phyloP scores from a whole-genome alignment of 768 basidiomycete species.

The Pleurotus pulmonarius region DNA sequence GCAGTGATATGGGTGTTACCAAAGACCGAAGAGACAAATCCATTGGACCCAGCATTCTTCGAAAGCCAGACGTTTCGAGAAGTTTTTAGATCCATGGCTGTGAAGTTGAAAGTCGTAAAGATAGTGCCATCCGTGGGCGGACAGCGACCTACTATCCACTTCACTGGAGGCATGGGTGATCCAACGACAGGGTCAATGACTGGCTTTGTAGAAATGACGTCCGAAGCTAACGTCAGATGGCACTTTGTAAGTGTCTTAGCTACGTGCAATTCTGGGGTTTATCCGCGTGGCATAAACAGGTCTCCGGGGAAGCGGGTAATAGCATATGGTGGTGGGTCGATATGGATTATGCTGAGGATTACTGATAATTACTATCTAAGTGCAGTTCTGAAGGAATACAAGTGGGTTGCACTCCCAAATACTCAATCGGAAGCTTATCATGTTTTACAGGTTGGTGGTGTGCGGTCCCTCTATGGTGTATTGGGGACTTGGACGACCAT shows the following conservation, averaged over 20 bases:
- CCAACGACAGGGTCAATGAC: conserved; percentile 39
- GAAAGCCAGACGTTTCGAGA: conserved; percentile 48
- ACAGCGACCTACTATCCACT: conserved; percentile 48
- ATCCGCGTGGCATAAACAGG: conserved; percentile 20
- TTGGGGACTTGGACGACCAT: conserved; percentile 49
- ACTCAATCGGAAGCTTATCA: conserved; percentile 6
- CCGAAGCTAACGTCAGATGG: conserved; percentile 58
- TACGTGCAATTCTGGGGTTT: conserved; percentile 9
- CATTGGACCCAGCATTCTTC: conserved; percentile 44
- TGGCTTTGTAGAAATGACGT: conserved; percentile 53
- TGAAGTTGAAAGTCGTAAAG: conserved; percentile 39
- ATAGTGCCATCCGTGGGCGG: conserved; percentile 40
- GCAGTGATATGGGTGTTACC: background rate
- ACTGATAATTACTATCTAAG: background rate
- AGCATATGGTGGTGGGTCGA: conserved; percentile 53
- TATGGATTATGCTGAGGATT: background rate
- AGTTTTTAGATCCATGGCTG: conserved; percentile 43
- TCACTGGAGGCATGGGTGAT: conserved; percentile 48
- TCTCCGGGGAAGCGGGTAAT: conserved; percentile 47
- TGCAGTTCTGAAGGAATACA: conserved; percentile 10
- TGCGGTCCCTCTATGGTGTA: conserved; percentile 57
- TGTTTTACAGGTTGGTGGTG: conserved; percentile 36
- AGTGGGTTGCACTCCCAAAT: background rate
- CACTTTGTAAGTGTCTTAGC: conserved; percentile 47
- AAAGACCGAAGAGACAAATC: conserved; percentile 24